Evolutionary conservation across 2,329 filamentous ascomycete species (phyloP), one percentile per base, ranked within the genome.

Genomic region (Calonectria pauciramosa): DNA sequence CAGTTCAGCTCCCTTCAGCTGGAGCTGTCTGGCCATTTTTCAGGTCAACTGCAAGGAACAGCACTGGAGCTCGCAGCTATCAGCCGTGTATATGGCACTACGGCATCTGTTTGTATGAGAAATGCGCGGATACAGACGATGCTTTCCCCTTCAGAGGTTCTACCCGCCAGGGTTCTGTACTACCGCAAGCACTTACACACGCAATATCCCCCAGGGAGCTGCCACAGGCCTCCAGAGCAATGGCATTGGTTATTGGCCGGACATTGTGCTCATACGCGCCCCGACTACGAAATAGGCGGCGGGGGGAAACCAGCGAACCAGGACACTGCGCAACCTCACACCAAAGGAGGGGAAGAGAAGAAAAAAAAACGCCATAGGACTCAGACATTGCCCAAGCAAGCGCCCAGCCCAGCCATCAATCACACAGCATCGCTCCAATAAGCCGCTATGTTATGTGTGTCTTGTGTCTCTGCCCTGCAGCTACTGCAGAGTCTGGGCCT

Each of bases 391-490:
- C 23, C 56, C 41, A 16, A 63, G 34, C 56, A 41, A 63, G 56
- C 56, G 56, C 56, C 20, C 20, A 36, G 30, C 32, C 54, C 56
- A 63, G 56, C 34, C 56, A 63, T 41, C 56, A 63, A 63, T 63
- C 56, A 63, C 56, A 63, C 56, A 18, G 23, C 56, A 41, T 41
- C 14, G 5, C 56, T 63, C 56, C 56, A 41, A 63, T 63, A 63
- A 38, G 56, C 34, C 56, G 56, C 34, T 28, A n/a, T 36, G 32
- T 6, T 63, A 23, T 41, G 44, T 13, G n/a, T 63, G 56, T 63
- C 34, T 38, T 56, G 30, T 34, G 32, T 28, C 34, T 26, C 56
- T 63, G 56, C 36, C 56, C 56, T 63, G 56, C 56, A 63, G 34
- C 52, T 56, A 11, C 28, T 56, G 52, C 52, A 41, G 34, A 60